Evolutionary conservation across 2,329 filamentous ascomycete genomes (phyloP).

Genomic region (Aureobasidium zeae): DNA sequence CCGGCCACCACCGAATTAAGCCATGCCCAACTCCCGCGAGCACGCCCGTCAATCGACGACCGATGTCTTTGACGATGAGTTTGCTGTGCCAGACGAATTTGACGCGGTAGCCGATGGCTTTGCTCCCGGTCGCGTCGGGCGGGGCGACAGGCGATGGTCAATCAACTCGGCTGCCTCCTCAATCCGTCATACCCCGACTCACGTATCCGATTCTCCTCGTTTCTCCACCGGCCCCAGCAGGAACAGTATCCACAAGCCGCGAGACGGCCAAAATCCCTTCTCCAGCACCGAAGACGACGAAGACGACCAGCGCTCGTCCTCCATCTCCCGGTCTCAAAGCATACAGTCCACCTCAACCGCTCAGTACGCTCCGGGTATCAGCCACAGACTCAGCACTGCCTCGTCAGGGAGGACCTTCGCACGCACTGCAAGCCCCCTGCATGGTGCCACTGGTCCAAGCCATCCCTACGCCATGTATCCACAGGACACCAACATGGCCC

Average conservation of each 20-base stretch:
- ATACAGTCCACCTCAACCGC: constrained; percentile 31
- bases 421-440: constrained; percentile 54
- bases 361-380: constrained; percentile 20
- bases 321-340: constrained; percentile 19
- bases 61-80: constrained; percentile 43
- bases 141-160: constrained; percentile 18
- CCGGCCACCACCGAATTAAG: not conserved
- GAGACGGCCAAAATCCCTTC: constrained; percentile 26
- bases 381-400: constrained; percentile 26
- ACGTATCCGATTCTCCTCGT: constrained; percentile 19
- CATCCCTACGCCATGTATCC: constrained; percentile 81
- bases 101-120: constrained; percentile 41
- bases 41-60: constrained; percentile 1
- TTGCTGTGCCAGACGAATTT: constrained; percentile 33
- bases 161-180: constrained; percentile 21
- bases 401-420: constrained; percentile 31
- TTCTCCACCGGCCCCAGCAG: constrained; percentile 14
- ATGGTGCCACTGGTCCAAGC: constrained; percentile 62
- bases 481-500: constrained; percentile 51
- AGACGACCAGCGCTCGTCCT: constrained; percentile 21
- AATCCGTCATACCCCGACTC: constrained; percentile 26
- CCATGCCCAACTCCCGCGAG: constrained; percentile 8
- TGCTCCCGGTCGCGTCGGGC: constrained; percentile 30
- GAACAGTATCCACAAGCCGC: constrained; percentile 28
- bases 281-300: constrained; percentile 28